Evolutionary conservation across 176 grass and related monocot genomes (phyloP).

Genomic region (Raddia guianensis): DNA sequence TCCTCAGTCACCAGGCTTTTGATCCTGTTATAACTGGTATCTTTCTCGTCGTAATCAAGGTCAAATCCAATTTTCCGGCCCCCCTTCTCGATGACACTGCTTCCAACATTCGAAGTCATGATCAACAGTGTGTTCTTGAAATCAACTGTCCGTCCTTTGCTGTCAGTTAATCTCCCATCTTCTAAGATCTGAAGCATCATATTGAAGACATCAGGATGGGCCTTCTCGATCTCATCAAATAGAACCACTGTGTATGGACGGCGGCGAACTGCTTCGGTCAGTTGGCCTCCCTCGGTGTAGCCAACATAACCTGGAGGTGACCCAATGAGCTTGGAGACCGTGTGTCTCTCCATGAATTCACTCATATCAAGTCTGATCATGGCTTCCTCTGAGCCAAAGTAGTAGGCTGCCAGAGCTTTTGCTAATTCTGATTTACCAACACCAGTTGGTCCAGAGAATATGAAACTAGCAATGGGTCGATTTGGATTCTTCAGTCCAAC

Average conservation of each 20-base stretch:
- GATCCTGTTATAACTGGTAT: constrained; percentile 91
- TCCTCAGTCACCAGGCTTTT: constrained; percentile 93
- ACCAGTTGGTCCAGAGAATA: constrained; percentile 96
- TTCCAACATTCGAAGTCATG: constrained; percentile 93
- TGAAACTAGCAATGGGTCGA: constrained; percentile 95
- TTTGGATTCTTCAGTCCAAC: constrained; percentile 96
- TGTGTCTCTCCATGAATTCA: constrained; percentile 99
- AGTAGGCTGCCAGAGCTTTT: constrained; percentile 82
- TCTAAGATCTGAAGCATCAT: constrained; percentile 99
- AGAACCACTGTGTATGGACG: constrained; percentile 90
- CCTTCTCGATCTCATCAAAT: constrained; percentile 98
- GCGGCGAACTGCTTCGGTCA: constrained; percentile 92
- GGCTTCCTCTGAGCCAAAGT: constrained; percentile 93
- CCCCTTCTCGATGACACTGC: constrained; percentile 94
- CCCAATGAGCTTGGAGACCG: constrained; percentile 90
- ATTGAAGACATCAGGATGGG: constrained; percentile 98
- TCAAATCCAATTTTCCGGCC: constrained; percentile 90
- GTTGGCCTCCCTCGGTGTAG: constrained; percentile 89
- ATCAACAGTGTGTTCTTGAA: constrained; percentile 94
- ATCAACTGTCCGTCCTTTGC: constrained; percentile 87
- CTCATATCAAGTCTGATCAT: constrained; percentile 99
- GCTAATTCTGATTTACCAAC: constrained; percentile 97
- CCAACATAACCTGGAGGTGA: constrained; percentile 98
- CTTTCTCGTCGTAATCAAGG: constrained; percentile 85
- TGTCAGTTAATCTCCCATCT: constrained; percentile 94